These are phyloP conservation scores for Hypomyces perniciosus DNA, from an alignment of 2,329 filamentous ascomycete species.

Conservation along the genomic window DNA sequence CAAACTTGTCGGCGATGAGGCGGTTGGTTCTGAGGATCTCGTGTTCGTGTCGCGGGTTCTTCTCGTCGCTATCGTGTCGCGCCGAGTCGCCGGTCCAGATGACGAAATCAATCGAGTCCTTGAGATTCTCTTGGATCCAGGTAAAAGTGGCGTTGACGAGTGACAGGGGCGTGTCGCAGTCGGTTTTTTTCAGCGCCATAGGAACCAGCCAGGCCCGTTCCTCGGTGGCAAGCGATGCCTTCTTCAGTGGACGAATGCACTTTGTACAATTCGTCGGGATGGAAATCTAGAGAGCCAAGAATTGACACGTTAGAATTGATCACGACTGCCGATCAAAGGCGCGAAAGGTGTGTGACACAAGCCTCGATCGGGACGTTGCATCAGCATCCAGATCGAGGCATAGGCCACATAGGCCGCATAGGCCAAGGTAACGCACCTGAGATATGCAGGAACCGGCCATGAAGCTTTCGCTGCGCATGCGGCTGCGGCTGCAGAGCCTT, in stretches of 20 bases:
- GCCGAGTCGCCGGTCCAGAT: slow-evolving; percentile 91
- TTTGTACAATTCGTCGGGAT: slow-evolving; percentile 86
- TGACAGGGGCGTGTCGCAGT: slow-evolving; percentile 77
- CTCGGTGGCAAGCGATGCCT: slow-evolving; percentile 70
- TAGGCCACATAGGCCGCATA: neutral
- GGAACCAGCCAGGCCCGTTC: slow-evolving; percentile 67
- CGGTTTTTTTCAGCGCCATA: slow-evolving; percentile 82
- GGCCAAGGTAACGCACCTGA: slow-evolving; percentile 59
- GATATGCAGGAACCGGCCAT: slow-evolving; percentile 79
- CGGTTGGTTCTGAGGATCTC: slow-evolving; percentile 77
- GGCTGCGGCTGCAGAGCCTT: slow-evolving; percentile 6
- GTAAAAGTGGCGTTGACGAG: slow-evolving; percentile 84
- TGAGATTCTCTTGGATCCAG: slow-evolving; percentile 77
- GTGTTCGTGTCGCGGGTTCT: slow-evolving; percentile 64
- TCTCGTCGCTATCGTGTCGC: slow-evolving; percentile 81
- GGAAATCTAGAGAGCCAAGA: slow-evolving; percentile 61
- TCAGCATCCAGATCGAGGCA: slow-evolving; percentile 1
- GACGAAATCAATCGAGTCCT: slow-evolving; percentile 78
- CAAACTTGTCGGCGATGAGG: slow-evolving; percentile 68
- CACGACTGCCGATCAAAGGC: neutral
- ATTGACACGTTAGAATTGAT: slow-evolving; percentile 6
- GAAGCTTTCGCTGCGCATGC: slow-evolving; percentile 40
- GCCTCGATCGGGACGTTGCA: neutral
- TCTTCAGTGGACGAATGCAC: slow-evolving; percentile 64
- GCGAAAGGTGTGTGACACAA: slow-evolving; percentile 1